Evolutionary conservation across 257 asterid species (phyloP).

Genomic region (Plectranthus barbatus): DNA sequence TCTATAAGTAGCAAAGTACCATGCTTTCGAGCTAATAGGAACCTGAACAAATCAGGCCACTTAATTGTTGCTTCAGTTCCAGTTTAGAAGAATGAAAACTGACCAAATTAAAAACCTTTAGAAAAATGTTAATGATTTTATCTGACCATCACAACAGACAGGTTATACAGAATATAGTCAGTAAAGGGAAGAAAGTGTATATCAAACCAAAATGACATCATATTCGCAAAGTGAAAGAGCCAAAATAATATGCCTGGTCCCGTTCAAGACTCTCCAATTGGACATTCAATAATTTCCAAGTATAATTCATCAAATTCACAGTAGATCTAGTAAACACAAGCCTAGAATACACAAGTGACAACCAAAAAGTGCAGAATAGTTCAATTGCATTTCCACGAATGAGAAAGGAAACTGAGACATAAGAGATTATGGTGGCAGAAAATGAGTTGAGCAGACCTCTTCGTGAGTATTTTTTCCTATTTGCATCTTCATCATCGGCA

Average conservation of each 20-base stretch:
- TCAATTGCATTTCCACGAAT: not conserved
- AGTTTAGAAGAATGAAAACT: not conserved
- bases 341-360: not conserved
- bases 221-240: not conserved
- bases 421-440: not conserved
- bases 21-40: not conserved
- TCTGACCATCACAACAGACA: not conserved
- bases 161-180: not conserved
- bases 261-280: not conserved
- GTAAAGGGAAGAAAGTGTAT: not conserved
- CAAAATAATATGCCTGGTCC: not conserved
- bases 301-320: not conserved
- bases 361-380: not conserved
- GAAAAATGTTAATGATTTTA: not conserved
- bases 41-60: not conserved
- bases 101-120: not conserved
- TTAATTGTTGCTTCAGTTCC: not conserved
- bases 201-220: not conserved
- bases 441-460: conserved; percentile 49
- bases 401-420: not conserved
- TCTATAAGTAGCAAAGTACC: not conserved
- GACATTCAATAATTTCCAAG: not conserved
- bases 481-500: conserved; percentile 89
- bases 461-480: conserved; percentile 66
- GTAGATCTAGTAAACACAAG: not conserved